A percentile compares a stretch with the other conserved stretches of the same genome.
Evolutionary conservation across 805 yeast genomes (phyloP).

Genomic region (Suhomyces canberraensis): DNA sequence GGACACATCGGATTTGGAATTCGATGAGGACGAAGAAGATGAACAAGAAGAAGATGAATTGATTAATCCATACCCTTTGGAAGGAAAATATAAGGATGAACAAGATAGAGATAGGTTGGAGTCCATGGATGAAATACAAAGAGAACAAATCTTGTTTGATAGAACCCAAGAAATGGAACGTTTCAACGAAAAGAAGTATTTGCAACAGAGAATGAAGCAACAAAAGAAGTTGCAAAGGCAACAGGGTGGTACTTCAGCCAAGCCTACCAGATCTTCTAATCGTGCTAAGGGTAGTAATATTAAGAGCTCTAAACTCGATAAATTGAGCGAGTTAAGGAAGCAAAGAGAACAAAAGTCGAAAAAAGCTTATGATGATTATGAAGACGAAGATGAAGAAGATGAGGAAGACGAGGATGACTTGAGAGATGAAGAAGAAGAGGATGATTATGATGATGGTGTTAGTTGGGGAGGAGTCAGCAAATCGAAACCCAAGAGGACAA

Average conservation of each 20-base stretch:
- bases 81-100: slow-evolving; percentile 85
- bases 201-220: slow-evolving; percentile 76
- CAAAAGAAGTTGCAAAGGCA: slow-evolving; percentile 26
- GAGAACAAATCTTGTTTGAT: slow-evolving; percentile 88
- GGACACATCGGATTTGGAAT: slow-evolving; percentile 11
- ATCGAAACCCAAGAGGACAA: slow-evolving; percentile 33
- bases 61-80: slow-evolving; percentile 84
- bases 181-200: slow-evolving; percentile 76
- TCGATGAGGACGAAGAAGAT: slow-evolving; percentile 20
- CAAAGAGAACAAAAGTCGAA: slow-evolving; percentile 63
- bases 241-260: slow-evolving; percentile 6
- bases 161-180: slow-evolving; percentile 90
- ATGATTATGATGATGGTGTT: slow-evolving; percentile 20
- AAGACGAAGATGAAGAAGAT: slow-evolving; percentile 22
- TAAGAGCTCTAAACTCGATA: slow-evolving; percentile 44
- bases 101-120: slow-evolving; percentile 63
- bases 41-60: slow-evolving; percentile 35
- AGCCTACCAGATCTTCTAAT: slow-evolving; percentile 38
- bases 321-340: slow-evolving; percentile 69
- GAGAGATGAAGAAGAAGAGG: slow-evolving; percentile 35
- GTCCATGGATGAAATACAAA: slow-evolving; percentile 84
- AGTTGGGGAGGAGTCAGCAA: slow-evolving; percentile 41
- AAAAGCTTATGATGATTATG: slow-evolving; percentile 16
- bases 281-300: slow-evolving; percentile 25
- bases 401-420: slow-evolving; percentile 36